Evolutionary conservation across 106 monocot species (phyloP), one percentile per base, ranked within the genome.

Genomic region (Apostasia shenzhenica): DNA sequence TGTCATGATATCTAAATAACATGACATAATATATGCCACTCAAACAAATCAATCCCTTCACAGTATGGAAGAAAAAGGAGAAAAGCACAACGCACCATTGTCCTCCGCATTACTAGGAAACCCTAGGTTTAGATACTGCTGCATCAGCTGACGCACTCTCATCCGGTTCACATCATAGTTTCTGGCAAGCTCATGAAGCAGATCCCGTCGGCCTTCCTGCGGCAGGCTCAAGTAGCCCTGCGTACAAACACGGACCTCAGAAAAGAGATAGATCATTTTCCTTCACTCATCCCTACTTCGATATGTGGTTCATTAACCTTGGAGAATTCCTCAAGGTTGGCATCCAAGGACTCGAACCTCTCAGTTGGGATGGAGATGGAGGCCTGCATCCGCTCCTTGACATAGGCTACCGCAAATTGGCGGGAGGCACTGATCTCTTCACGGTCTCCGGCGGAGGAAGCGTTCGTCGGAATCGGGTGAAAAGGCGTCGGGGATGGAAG

Each of bases 101-200:
- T 8, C 47, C 6, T 67, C 51, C 68, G 59, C 51, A 55, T 14
- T 56, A 48, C 52, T 72, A n/a, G 81, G 68, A 63, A 67, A 60
- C 14, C 70, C 78, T 41, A 84, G 59, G 70, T 74, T 81, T 48
- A 93, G 72, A 59, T 93, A 93, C 67, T 93, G 85, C 63, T 69
- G 74, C 92, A 88, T 86, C 68, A 93, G 77, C 46, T 79, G 78
- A 38, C 83, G 86, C 42, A 88, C 88, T 45, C 77, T 73, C 37
- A 56, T 48, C 41, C 92, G 72, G 55, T 85, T 83, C 14, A 92
- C 85, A 72, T 92, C 92, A 59, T 81, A 86, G 42, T 88, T 86
- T 59, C 53, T 69, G 0, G 88, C 78, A 6, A 93, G 86, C 41
- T 53, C 67, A 53, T 79, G 57, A 11, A 93, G 76, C 66, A 93